Evolutionary conservation across 2,329 filamentous ascomycete species (phyloP), one percentile per base, ranked within the genome.

Genomic region (Metarhizium sp.): DNA sequence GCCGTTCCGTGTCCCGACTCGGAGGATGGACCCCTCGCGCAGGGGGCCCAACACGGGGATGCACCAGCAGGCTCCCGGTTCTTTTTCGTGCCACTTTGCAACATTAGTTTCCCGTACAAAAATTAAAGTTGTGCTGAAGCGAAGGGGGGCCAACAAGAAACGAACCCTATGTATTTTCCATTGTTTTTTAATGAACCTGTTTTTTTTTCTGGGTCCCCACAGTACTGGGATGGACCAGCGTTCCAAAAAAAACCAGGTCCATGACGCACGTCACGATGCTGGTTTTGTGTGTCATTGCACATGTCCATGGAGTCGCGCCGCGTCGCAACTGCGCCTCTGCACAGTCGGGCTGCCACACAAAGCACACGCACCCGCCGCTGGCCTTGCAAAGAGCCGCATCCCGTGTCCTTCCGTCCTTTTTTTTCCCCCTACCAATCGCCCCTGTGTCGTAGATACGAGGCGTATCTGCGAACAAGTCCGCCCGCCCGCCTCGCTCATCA

Each of bases 31-130:
- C 55, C 40, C 54, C 25, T 32, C 29, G 25, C 25, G 25, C 25
- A 25, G 25, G 25, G 25, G 25, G 25, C 25, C 25, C 25, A 34
- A 34, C 32, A 34, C 32, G 10, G 32, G 7, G 32, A 11, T 2
- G 32, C 32, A 11, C 32, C 32, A 25, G 25, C 25, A 25, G 32
- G 7, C 32, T 61, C 56, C 64, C 64, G 64, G 51, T 56, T 62
- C 58, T 57, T 67, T 65, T 58, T 67, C 64, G 64, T 66, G 25
- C 25, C 3, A 25, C 25, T 25, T 25, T 25, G 20, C 20, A 25
- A 25, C 25, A 25, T 25, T 25, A 25, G 25, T 25, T 25, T 25
- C 25, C 25, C 25, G 25, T 25, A 25, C 25, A 25, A 25, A 4
- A 25, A 25, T 25, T 25, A 25, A 25, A 25, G 25, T 25, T 25